phyloP scores from a whole-genome alignment of 306 rosid species.

The Vigna angularis region DNA sequence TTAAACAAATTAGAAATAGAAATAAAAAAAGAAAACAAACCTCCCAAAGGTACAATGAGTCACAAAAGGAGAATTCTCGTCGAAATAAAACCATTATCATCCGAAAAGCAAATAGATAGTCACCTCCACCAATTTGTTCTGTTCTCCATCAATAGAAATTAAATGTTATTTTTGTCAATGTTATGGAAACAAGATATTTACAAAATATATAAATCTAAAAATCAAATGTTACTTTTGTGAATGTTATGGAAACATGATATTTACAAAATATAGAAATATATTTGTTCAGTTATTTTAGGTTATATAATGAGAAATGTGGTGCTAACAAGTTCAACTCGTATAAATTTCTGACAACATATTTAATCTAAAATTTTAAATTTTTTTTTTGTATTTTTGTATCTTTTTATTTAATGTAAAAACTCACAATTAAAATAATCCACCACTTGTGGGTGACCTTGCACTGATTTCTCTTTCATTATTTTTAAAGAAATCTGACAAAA shows the following conservation, averaged over 20 bases:
- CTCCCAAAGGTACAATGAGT: slow-evolving; percentile 99
- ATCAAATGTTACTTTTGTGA: slow-evolving; percentile 41
- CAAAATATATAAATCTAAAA: background rate
- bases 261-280: too few relatives aligned
- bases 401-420: too few relatives aligned
- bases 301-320: too few relatives aligned
- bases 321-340: too few relatives aligned
- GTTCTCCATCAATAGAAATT: slow-evolving; percentile 49
- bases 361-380: too few relatives aligned
- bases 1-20: background rate
- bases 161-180: slow-evolving; percentile 38
- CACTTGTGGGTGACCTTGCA: too few relatives aligned
- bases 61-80: slow-evolving; percentile 96
- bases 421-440: too few relatives aligned
- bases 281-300: too few relatives aligned
- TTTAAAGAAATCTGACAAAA: background rate
- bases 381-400: too few relatives aligned
- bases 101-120: slow-evolving; percentile 94
- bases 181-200: slow-evolving; percentile 3
- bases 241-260: slow-evolving; percentile 3
- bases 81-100: slow-evolving; percentile 99
- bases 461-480: background rate
- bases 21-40: slow-evolving; percentile 44
- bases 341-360: too few relatives aligned
- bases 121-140: slow-evolving; percentile 97